A percentile compares a stretch with the other conserved stretches of the same genome.
These are phyloP conservation scores for Ophiorrhiza pumila DNA, from an alignment of 257 asterid genomes.

Conservation along the genomic window DNA sequence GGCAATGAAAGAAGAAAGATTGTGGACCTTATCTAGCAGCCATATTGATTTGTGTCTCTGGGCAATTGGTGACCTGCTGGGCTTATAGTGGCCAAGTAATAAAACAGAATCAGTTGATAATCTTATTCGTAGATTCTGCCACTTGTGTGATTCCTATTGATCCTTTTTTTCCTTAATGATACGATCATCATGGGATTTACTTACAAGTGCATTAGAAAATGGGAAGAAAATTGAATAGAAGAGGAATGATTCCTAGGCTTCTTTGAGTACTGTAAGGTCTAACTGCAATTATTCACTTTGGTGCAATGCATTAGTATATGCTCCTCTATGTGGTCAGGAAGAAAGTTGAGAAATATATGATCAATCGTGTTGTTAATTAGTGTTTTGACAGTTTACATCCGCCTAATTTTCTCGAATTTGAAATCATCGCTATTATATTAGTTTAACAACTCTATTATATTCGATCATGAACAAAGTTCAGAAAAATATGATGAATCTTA, in stretches of 20 bases:
- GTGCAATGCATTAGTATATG: too few relatives aligned
- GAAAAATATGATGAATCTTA: too few relatives aligned
- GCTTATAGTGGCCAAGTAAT: slow-evolving; percentile 28
- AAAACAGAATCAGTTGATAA: background rate
- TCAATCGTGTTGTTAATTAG: too few relatives aligned
- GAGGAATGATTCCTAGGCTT: background rate
- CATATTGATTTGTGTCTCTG: background rate
- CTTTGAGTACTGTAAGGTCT: too few relatives aligned
- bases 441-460: too few relatives aligned
- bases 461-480: too few relatives aligned
- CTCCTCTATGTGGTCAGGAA: too few relatives aligned
- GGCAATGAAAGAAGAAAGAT: slow-evolving; percentile 6
- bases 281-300: too few relatives aligned
- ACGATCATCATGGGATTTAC: background rate
- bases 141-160: slow-evolving; percentile 10
- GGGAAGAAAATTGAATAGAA: background rate
- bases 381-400: too few relatives aligned
- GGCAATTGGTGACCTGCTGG: slow-evolving; percentile 32
- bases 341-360: too few relatives aligned
- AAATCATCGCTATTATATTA: too few relatives aligned
- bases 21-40: slow-evolving; percentile 18
- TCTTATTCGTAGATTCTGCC: slow-evolving; percentile 1
- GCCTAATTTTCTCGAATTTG: too few relatives aligned
- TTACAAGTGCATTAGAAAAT: background rate
- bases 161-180: background rate